phyloP scores from a whole-genome alignment of 2,329 filamentous ascomycete species.

The Dothistroma pini region DNA sequence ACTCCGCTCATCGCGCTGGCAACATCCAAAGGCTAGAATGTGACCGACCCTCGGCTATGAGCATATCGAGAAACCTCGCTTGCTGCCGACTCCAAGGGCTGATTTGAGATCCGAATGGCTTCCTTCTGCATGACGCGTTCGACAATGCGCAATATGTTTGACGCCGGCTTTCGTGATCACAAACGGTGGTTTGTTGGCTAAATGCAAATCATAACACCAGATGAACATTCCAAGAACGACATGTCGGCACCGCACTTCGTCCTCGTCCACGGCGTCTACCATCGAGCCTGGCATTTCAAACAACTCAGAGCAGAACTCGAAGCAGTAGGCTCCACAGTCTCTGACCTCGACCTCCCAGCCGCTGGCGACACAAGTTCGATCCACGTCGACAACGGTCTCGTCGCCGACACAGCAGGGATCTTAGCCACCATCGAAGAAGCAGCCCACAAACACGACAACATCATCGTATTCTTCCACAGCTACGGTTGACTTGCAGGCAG shows the following conservation, averaged over 20 bases:
- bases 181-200: no score
- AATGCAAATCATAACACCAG: no score
- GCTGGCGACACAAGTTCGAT: constrained; percentile 3
- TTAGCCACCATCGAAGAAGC: constrained; percentile 17
- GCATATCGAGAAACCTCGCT: no score
- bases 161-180: no score
- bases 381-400: constrained; percentile 2
- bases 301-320: constrained; percentile 13
- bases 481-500: constrained; percentile 21
- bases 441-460: constrained; percentile 12
- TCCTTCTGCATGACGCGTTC: no score
- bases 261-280: constrained; percentile 21
- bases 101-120: no score
- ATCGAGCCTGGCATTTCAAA: constrained; percentile 19
- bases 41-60: no score
- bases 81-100: no score
- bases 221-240: no score
- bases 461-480: constrained; percentile 22
- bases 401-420: constrained; percentile 18
- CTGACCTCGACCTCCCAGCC: constrained; percentile 17
- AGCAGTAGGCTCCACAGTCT: constrained; percentile 15
- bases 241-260: constrained; percentile 23
- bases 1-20: no score
- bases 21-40: no score
- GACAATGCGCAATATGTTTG: no score